These are phyloP conservation scores for Puccinia triticina DNA, from an alignment of 1,284 basidiomycete genomes.

Conservation along the genomic window DNA sequence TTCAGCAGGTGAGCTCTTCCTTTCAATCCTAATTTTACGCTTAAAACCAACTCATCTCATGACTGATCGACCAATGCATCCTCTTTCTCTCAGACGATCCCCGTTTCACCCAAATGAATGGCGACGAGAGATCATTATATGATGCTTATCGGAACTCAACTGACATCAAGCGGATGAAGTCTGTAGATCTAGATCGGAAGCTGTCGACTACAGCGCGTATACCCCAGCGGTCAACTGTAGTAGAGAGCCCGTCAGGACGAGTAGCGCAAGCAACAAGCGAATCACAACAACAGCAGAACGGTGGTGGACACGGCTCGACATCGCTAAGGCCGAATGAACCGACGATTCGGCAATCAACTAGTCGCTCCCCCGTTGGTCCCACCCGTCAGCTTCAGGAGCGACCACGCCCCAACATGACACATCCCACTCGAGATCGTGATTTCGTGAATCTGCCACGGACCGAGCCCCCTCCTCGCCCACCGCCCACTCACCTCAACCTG, in stretches of 20 bases:
- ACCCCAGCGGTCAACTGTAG: conserved; percentile 90
- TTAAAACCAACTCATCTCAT: background rate
- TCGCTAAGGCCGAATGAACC: conserved; percentile 54
- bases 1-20: conserved; percentile 68
- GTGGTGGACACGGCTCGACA: conserved; percentile 56
- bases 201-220: conserved; percentile 86
- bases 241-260: conserved; percentile 90
- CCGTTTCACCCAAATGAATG: conserved; percentile 45
- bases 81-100: conserved; percentile 45
- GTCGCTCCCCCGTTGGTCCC: conserved; percentile 60
- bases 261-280: conserved; percentile 71
- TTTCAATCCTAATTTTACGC: conserved; percentile 52
- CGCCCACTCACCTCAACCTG: conserved; percentile 46
- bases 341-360: conserved; percentile 54
- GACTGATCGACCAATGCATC: conserved; percentile 1
- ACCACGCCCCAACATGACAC: background rate
- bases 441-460: conserved; percentile 10
- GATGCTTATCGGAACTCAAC: conserved; percentile 76
- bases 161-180: conserved; percentile 92
- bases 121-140: conserved; percentile 56
- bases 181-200: conserved; percentile 89
- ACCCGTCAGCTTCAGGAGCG: conserved; percentile 47
- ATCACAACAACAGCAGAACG: conserved; percentile 56
- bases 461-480: conserved; percentile 47
- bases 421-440: conserved; percentile 36